These are phyloP conservation scores for Pyracantha coccinea DNA, from an alignment of 331 rosid species.

Conservation along the genomic window DNA sequence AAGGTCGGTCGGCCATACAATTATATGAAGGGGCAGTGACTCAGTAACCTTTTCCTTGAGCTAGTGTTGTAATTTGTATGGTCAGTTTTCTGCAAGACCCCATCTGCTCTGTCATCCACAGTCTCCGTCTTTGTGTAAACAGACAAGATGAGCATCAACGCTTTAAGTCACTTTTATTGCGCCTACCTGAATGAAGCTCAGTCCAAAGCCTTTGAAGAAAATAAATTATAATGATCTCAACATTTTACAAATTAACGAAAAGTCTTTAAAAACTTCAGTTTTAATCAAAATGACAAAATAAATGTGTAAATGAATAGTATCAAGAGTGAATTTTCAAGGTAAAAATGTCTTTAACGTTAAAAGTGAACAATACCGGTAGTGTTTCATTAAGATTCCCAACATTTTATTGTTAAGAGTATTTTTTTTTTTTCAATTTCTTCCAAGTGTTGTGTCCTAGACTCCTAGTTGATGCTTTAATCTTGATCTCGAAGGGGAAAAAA, in stretches of 20 bases:
- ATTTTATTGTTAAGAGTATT: no score
- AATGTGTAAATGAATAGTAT: no score
- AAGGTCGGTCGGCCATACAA: constrained; percentile 21
- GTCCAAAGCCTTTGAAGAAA: background rate
- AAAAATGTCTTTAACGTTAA: no score
- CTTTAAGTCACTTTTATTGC: background rate
- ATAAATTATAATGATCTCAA: background rate
- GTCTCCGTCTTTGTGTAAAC: background rate
- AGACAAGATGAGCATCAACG: background rate
- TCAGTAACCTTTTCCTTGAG: background rate
- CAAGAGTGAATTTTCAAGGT: no score
- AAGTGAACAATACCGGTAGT: no score
- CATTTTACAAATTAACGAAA: no score
- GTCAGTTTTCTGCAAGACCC: background rate
- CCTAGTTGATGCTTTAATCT: no score
- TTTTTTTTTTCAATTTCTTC: background rate
- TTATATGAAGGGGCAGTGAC: background rate
- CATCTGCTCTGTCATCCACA: constrained; percentile 8
- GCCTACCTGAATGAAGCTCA: background rate
- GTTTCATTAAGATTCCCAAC: no score
- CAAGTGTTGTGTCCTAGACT: no score
- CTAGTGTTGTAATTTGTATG: background rate
- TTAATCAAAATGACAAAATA: no score
- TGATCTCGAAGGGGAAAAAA: no score
- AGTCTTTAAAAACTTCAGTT: no score